Evolutionary conservation across 2,329 filamentous ascomycete genomes (phyloP).

Genomic region (Fusarium falciforme): DNA sequence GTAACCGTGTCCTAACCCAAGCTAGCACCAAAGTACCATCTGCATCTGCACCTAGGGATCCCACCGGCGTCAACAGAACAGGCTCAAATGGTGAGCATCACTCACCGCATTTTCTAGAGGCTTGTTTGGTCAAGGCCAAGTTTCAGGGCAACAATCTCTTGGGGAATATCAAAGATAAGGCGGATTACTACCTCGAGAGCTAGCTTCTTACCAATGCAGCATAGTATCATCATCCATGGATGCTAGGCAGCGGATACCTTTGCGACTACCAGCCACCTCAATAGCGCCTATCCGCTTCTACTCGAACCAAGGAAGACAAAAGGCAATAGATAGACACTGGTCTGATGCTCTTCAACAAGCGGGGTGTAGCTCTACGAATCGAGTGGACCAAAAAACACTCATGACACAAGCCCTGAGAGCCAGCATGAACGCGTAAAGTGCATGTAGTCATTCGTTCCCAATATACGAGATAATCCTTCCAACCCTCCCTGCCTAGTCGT

Average conservation of each 20-base stretch:
- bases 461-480: conserved; percentile 15
- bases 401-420: neutral
- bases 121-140: neutral
- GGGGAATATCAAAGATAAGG: neutral
- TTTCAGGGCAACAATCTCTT: neutral
- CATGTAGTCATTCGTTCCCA: conserved; percentile 21
- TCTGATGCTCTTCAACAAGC: neutral
- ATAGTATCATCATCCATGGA: neutral
- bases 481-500: neutral
- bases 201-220: neutral
- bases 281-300: neutral
- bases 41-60: neutral
- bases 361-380: neutral
- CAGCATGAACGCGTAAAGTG: neutral
- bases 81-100: neutral
- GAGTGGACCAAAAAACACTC: neutral
- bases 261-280: neutral
- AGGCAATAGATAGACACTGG: neutral
- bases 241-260: neutral
- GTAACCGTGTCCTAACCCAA: neutral
- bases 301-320: neutral
- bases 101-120: neutral
- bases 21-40: neutral
- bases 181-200: neutral
- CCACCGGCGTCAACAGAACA: neutral